Conservation (phyloP, 768 basidiomycete genomes). For the Heimioporus sp. region DNA sequence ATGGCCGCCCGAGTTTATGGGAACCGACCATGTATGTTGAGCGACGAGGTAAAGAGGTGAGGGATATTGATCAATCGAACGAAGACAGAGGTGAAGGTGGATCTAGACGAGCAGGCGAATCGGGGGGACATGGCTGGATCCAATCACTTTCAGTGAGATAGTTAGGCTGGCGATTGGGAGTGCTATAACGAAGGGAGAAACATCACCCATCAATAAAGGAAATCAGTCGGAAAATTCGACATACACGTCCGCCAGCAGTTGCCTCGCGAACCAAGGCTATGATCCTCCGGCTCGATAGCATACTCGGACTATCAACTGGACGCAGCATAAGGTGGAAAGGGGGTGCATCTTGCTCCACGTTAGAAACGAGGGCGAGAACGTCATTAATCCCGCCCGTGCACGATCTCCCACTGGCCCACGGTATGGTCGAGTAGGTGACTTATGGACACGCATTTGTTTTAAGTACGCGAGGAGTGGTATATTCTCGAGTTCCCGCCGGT, state of each 20-base stretch:
- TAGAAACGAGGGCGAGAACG: slow-evolving; percentile 17
- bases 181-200: slow-evolving; percentile 13
- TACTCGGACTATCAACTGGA: slow-evolving; percentile 28
- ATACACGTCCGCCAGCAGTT: slow-evolving; percentile 27
- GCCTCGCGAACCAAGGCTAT: slow-evolving; percentile 24
- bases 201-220: neutral
- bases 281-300: slow-evolving; percentile 26
- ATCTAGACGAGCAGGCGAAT: slow-evolving; percentile 20
- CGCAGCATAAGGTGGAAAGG: slow-evolving; percentile 31
- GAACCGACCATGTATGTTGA: slow-evolving; percentile 49
- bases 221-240: neutral
- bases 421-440: slow-evolving; percentile 14
- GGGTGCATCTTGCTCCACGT: slow-evolving; percentile 29
- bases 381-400: no score
- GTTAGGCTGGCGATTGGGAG: slow-evolving; percentile 34
- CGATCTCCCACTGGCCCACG: neutral
- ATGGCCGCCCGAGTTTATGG: slow-evolving; percentile 43
- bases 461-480: slow-evolving; percentile 17
- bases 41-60: slow-evolving; percentile 33
- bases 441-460: neutral
- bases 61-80: no score
- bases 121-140: slow-evolving; percentile 19
- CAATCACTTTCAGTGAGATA: slow-evolving; percentile 23
- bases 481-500: slow-evolving; percentile 21
- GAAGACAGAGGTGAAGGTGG: slow-evolving; percentile 26